Percentiles rank a stretch among this genome's conserved stretches.
phyloP scores from a whole-genome alignment of 331 rosid genomes.

The Phaseolus coccineus region DNA sequence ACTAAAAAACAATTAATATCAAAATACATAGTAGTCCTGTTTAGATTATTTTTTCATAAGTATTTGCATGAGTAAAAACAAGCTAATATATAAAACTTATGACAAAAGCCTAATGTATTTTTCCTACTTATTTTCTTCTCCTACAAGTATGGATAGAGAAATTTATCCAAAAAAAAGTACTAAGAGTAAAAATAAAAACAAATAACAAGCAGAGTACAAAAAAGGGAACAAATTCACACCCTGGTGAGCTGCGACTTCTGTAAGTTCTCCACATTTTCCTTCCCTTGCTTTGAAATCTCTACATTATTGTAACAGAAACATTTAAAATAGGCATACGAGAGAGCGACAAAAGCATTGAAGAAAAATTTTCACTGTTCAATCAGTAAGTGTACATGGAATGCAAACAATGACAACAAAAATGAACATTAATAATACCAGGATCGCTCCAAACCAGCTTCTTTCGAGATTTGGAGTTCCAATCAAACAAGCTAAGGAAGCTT shows the following conservation, averaged over 20 bases:
- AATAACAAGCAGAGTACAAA: constrained; percentile 18
- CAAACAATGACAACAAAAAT: constrained; percentile 13
- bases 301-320: constrained; percentile 45
- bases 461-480: constrained; percentile 89
- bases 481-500: constrained; percentile 84
- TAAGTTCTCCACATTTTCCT: constrained; percentile 63
- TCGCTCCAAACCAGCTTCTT: constrained; percentile 64
- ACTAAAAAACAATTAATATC: not conserved
- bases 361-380: not conserved
- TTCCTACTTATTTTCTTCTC: not conserved
- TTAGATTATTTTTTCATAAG: not conserved
- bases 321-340: constrained; percentile 34
- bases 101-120: not conserved
- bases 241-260: constrained; percentile 52
- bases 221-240: constrained; percentile 52
- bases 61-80: not conserved
- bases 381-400: constrained; percentile 16
- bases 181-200: not conserved
- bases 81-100: not conserved
- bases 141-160: not conserved
- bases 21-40: not conserved
- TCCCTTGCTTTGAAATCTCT: constrained; percentile 65
- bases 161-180: not conserved
- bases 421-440: constrained; percentile 54
- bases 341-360: constrained; percentile 16